Evolutionary conservation across 345 rosid species (phyloP), one percentile per base, ranked within the genome.

Genomic region (Gossypium anomalum): DNA sequence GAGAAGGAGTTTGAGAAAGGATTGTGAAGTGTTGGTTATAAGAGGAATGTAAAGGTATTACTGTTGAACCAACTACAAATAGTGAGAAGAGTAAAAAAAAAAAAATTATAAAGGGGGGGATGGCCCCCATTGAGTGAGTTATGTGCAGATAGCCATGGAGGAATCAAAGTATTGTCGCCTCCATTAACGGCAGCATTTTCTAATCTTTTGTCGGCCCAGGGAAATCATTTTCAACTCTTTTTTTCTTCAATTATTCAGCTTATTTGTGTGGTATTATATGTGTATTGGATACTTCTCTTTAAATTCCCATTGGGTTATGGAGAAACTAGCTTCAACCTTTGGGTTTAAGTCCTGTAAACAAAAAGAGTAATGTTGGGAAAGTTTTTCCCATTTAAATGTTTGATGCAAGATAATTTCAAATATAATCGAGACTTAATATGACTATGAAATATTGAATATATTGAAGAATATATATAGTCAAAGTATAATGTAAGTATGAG

Each of bases 151-250:
- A 85, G 87, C 89, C 82, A 85, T 76, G 82, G 84, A 90, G 83
- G 38, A 86, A 93, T 93, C 89, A 76, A 84, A 87, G 87, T 78
- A 78, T 71, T 93, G 98, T 91, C 94, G 92, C 92, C 87, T 88
- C 85, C 91, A 85, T 86, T 86, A 88, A 87, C 84, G 89, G 93
- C 90, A 88, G 85, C 83, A 19, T 83, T 76, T 34, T 87, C 81
- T 84, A 84, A 83, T 84, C 86, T 77, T 78, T 81, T 88, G 98
- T 22, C 34, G 62, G 63, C 34, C 62, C 63, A 3, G 29, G 34
- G 15, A 58, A 58, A 22, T 58, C 29, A 58, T 22, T 58, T 22
- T 55, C 17, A 16, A 3, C 19, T 52, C 4, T 52, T 52, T 17
- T 52, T 52, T 52, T 0, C 58, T 9, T 56, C 25, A 19, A 9